Conservation (phyloP, 2,329 filamentous ascomycete species). For the Penicillium decumbens region DNA sequence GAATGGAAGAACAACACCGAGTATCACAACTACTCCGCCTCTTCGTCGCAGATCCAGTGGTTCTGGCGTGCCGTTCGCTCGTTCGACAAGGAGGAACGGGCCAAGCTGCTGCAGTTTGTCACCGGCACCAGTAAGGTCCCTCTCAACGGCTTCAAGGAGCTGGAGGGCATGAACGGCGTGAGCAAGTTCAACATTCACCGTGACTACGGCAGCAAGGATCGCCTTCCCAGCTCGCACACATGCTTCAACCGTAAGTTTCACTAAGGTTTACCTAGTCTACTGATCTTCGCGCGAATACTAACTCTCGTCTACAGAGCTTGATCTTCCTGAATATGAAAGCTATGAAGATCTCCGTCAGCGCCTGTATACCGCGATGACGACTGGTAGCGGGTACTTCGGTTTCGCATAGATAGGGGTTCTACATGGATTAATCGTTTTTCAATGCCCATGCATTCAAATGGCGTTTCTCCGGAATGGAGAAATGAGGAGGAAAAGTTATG, state of each 20-base stretch:
- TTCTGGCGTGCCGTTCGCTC: constrained; percentile 98
- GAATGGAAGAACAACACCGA: constrained; percentile 99
- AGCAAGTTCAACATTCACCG: constrained; percentile 98
- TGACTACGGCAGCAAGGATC: constrained; percentile 93
- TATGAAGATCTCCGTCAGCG: constrained; percentile 86
- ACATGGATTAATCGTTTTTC: constrained; percentile 12
- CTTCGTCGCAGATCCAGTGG: constrained; percentile 96
- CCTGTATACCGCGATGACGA: constrained; percentile 92
- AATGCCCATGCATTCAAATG: constrained; percentile 33
- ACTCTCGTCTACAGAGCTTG: constrained; percentile 65
- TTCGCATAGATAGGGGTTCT: constrained; percentile 64
- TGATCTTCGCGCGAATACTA: constrained; percentile 25
- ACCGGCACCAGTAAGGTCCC: constrained; percentile 98
- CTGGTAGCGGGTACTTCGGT: constrained; percentile 93
- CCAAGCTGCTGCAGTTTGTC: constrained; percentile 95
- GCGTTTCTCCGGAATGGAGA: constrained; percentile 27
- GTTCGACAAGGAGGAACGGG: constrained; percentile 97
- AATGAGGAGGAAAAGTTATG: constrained; percentile 14
- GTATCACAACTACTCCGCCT: constrained; percentile 94
- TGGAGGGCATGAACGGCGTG: constrained; percentile 98
- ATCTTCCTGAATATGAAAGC: constrained; percentile 95
- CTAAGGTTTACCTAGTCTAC: neutral
- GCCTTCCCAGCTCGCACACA: constrained; percentile 91
- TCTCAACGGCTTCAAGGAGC: constrained; percentile 96
- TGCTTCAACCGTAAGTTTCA: constrained; percentile 92